Base-by-base conservation (phyloP, 2,329 filamentous ascomycete species). In the Penicillium thymicola region DNA sequence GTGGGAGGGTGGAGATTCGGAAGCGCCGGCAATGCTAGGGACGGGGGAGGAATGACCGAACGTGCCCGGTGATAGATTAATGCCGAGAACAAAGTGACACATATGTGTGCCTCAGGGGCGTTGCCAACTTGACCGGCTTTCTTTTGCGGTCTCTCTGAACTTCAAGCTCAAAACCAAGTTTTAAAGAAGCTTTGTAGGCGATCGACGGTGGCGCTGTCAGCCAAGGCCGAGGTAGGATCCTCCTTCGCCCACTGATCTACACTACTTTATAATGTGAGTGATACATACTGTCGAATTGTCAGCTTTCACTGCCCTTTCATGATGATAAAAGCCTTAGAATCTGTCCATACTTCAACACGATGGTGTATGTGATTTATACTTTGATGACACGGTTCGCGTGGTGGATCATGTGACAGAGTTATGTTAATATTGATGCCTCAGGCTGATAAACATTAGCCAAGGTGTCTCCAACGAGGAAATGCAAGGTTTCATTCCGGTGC, bases 1-100 rank as follows among this genome's bases (percentile, higher is more conserved):
- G 52, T 50, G 38, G 52, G 38, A 36, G 23, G 45, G 45, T 46
- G 58, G 41, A 28, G 41, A 41, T n/a, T 58, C 57, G 59, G 59
- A 59, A 37, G 54, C 48, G 6, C 54, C 59, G 59, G 57, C 27
- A 55, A 59, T 48, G 48, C 53, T 41, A 44, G 27, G 55, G 38
- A 55, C 21, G 18, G 23, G 37, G 25, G 18, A 44, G 14, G 9
- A 27, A 40, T 44, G 27, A 36, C 7, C 14, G 21, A 18, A 14
- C 21, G 13, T 28, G 30, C 13, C 25, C n/a, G 40, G 10, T 23
- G 6, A 38, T 16, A n/a, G 8, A 18, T 45, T 13, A 21, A 51
- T 23, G 23, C 14, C 32, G 25, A 40, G 40, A 18, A 13, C 21
- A 14, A 48, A 10, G n/a, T 49, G 36, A 27, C 21, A 21, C 3